phyloP scores from a whole-genome alignment of 2,329 filamentous ascomycete genomes.

The Periconia digitata region DNA sequence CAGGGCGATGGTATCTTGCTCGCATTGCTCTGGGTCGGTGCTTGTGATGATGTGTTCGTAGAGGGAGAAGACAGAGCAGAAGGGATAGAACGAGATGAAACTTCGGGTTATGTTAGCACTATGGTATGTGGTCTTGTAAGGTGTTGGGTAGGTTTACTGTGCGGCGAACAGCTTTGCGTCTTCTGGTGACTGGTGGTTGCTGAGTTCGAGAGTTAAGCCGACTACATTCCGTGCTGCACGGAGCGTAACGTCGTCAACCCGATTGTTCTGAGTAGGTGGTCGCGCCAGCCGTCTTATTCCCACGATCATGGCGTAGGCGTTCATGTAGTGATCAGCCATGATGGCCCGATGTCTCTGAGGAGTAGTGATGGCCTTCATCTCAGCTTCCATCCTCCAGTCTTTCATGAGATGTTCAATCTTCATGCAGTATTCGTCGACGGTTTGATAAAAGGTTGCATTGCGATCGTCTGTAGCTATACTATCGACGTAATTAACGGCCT shows the following conservation, averaged over 20 bases:
- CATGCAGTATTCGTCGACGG: slow-evolving; percentile 20
- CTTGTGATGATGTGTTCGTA: slow-evolving; percentile 32
- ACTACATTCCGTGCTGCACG: slow-evolving; percentile 27
- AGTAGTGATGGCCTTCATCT: background rate
- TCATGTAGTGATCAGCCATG: slow-evolving; percentile 28
- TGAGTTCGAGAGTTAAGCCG: slow-evolving; percentile 21
- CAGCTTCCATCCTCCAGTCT: slow-evolving; percentile 22
- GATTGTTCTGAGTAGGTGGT: background rate
- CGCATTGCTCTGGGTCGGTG: slow-evolving; percentile 23
- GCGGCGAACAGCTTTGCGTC: slow-evolving; percentile 14
- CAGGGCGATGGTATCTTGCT: slow-evolving; percentile 24
- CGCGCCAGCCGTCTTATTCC: slow-evolving; percentile 23
- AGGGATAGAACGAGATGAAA: slow-evolving; percentile 33
- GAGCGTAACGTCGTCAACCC: slow-evolving; percentile 18
- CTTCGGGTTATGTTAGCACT: slow-evolving; percentile 6
- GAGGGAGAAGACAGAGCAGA: slow-evolving; percentile 32
- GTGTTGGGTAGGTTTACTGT: slow-evolving; percentile 20
- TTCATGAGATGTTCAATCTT: slow-evolving; percentile 20
- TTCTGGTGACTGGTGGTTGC: background rate
- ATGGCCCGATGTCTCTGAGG: slow-evolving; percentile 10
- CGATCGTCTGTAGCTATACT: background rate
- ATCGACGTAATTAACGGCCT: slow-evolving; percentile 23
- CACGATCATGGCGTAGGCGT: slow-evolving; percentile 27
- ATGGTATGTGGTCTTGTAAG: background rate
- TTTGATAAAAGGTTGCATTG: slow-evolving; percentile 4